Evolutionary conservation across 2,329 filamentous ascomycete genomes (phyloP).

Genomic region (Mollisiaceae sp.): DNA sequence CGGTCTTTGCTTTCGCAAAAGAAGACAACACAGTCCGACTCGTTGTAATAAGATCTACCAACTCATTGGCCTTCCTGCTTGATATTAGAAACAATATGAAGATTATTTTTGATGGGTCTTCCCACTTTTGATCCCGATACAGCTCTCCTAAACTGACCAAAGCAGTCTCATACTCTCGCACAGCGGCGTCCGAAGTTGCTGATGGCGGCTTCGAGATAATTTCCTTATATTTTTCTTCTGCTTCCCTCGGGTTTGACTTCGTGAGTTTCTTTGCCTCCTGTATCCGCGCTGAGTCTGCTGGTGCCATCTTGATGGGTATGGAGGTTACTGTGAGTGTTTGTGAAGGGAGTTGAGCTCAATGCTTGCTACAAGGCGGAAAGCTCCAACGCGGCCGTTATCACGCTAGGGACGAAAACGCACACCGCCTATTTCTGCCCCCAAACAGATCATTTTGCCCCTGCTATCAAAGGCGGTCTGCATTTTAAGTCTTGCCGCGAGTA

Average conservation of each 20-base stretch:
- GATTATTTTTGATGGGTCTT: background rate
- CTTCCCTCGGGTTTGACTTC: constrained; percentile 81
- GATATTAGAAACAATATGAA: constrained; percentile 39
- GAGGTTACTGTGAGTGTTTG: constrained; percentile 30
- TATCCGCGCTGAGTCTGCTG: constrained; percentile 69
- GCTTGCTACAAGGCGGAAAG: constrained; percentile 27
- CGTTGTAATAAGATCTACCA: constrained; percentile 87
- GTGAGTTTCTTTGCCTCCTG: constrained; percentile 86
- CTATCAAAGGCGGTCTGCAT: constrained; percentile 28
- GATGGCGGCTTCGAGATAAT: constrained; percentile 86
- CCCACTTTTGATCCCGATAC: constrained; percentile 86
- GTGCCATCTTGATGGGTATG: constrained; percentile 53
- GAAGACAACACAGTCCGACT: constrained; percentile 91
- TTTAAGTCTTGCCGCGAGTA: background rate
- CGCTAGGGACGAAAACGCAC: constrained; percentile 20
- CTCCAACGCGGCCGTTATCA: constrained; percentile 28
- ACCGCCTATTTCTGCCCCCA: background rate
- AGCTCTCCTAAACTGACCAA: constrained; percentile 89
- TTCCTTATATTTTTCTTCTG: constrained; percentile 86
- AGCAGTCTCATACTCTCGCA: constrained; percentile 90
- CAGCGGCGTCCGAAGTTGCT: constrained; percentile 80
- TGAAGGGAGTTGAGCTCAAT: constrained; percentile 26
- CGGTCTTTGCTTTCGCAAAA: constrained; percentile 98
- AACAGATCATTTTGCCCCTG: constrained; percentile 34
- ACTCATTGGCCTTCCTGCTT: constrained; percentile 75